Base-by-base conservation (phyloP, 768 basidiomycete species). In the Suillus brevipes region DNA sequence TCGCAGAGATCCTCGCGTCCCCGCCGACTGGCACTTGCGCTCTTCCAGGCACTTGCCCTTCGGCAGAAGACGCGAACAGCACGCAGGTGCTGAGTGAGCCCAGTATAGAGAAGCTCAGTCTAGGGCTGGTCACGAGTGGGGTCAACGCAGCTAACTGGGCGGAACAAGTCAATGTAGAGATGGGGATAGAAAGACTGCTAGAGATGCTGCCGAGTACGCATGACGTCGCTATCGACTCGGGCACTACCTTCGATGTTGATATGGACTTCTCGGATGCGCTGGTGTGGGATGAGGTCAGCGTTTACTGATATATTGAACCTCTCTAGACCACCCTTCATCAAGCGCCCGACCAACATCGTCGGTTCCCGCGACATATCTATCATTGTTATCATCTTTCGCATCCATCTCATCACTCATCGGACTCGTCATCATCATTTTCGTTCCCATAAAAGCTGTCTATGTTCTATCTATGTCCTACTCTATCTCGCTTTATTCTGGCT, bases 101-200 rank as follows among this genome's bases (percentile, higher is more conserved):
- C 25, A 58, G 31, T 34, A 31, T 49, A 1, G 59, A 72, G 6
- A 68, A 70, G 59, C 62, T 70, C 62, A 64, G 62, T 66, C 50
- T 70, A 50, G 73, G 68, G 62, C 60, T 64, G n/a, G 68, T 67
- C 3, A 65, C 45, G 66, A 66, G 67, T 67, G 56, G 69, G 62
- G 66, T 68, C 13, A 58, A 68, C 49, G 40, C 70, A 59, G 62
- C 63, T 64, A 69, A 77, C 56, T 77, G 75, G 76, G 64, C 38
- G 38, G 72, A 76, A 36, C 73, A 68, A 62, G 67, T 69, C 49
- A 67, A 16, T 16, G 78, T 78, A 64, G 85, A 86, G 72, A 80
- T 79, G 69, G 87, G 87, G 74, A 85, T 89, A 80, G 84, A 87
- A 78, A 84, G 79, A 75, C 76, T 89, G 61, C 72, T 89, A 74